phyloP scores from a whole-genome alignment of 805 yeast species.

The Candida boleticola region DNA sequence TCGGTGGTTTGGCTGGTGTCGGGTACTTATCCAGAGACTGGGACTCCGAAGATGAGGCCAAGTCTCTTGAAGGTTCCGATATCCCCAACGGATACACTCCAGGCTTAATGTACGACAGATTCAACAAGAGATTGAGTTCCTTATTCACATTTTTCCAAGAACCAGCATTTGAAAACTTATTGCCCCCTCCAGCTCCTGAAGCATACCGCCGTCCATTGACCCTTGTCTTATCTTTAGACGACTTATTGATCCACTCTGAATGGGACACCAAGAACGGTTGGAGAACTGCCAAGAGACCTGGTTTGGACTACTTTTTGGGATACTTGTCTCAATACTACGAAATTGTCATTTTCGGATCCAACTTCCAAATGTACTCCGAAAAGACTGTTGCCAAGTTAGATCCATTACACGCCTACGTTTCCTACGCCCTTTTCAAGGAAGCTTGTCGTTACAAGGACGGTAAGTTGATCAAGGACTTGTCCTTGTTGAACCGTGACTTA shows the following conservation, averaged over 20 bases:
- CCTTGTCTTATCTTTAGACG: constrained; percentile 85
- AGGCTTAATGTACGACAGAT: constrained; percentile 62
- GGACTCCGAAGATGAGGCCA: constrained; percentile 71
- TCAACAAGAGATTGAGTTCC: constrained; percentile 67
- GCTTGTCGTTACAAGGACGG: constrained; percentile 90
- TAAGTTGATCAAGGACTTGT: constrained; percentile 82
- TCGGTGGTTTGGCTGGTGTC: constrained; percentile 50
- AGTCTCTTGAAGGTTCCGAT: constrained; percentile 47
- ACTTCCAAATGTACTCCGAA: constrained; percentile 82
- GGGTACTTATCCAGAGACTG: constrained; percentile 79
- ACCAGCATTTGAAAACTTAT: constrained; percentile 88
- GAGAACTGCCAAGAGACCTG: constrained; percentile 99
- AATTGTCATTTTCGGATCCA: constrained; percentile 85
- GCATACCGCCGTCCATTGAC: constrained; percentile 93
- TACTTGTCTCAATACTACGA: constrained; percentile 95
- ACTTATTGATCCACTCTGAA: constrained; percentile 82
- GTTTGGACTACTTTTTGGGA: constrained; percentile 93
- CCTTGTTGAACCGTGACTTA: constrained; percentile 87
- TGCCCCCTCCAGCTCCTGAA: constrained; percentile 91
- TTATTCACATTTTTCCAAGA: constrained; percentile 83
- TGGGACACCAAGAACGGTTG: constrained; percentile 94
- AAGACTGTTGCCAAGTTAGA: constrained; percentile 84
- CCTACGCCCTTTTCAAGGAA: constrained; percentile 86
- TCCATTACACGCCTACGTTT: constrained; percentile 86
- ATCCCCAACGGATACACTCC: constrained; percentile 70